Base-by-base conservation (phyloP, 352 stramenopile species). In the Phytophthora citrophthora region DNA sequence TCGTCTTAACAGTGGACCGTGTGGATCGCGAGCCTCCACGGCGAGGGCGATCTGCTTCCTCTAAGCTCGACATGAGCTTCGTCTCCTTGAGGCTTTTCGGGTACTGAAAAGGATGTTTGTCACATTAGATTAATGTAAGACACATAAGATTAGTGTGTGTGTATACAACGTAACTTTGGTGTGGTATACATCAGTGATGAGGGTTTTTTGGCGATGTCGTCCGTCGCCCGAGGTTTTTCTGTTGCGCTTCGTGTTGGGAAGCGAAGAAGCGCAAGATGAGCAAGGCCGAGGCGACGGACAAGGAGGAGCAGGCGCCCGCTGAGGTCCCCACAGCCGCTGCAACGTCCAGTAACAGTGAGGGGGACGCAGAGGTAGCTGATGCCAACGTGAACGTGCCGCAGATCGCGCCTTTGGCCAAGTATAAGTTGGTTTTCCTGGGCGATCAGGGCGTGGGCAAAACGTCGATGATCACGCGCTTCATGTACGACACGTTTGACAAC, bases 401-500 rank as follows among this genome's bases (percentile, higher is more conserved):
- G 76, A 97, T 98, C 64, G 88, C 90, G 59, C 91, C 92, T 29
- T 74, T 98, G 36, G 90, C 92, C 66, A 98, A 97, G 81, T 98
- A 98, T 83, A 98, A 98, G 66, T 72, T 98, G 34, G 94, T 98
- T 29, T 98, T 98, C 52, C 66, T 98, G 26, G 95, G 95, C 31
- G 95, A 98, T 72, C 97, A 99, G 83, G 97, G 94, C 54, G 98
- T 99, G 29, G 98, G 98, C 38, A 99, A 99, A 84, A 99, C 98
- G 32, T 99, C 95, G 23, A 99, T 99, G 74, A 99, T 99, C 77
- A 99, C 97, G 54, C 85, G 97, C 54, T 99, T 99, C 77, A 99
- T 99, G 91, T 98, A 98, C 77, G 95, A 98, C 79, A 98, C 89
- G 47, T 99, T 99, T 70, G 95, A 98, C 81, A 98, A 97, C 70